Base-by-base conservation (phyloP, 2,329 filamentous ascomycete genomes). In the Hymenoscyphus albidus region DNA sequence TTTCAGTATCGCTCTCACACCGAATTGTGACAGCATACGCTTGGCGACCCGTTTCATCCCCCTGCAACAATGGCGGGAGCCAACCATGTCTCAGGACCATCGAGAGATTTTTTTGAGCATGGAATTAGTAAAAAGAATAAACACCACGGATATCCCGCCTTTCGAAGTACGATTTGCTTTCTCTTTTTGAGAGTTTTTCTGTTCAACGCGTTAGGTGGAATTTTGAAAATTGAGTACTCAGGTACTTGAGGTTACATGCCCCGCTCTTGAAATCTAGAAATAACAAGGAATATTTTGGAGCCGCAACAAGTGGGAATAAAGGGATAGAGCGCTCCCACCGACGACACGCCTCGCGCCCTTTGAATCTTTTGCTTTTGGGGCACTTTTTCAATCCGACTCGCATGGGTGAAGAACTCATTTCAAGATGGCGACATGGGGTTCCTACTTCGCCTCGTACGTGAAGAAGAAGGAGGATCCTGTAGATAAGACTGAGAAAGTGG, bases 381-480 rank as follows among this genome's bases (percentile, higher is more conserved):
- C 44, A n/a, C 35, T 35, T 22, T 22, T 22, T 27, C 44, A 22
- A 22, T n/a, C 44, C 44, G n/a, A 18, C 31, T 61, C 59, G 59
- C 32, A 61, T 61, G 59, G 27, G 54, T 35, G 42, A 61, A 16
- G 27, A 39, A 32, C 10, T 14, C 32, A 3, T 9, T 22, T 22
- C 5, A 44, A 35, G 32, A 67, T 69, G 68, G 63, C 69, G 54
- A 69, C 69, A 32, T 70, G 69, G 69, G 69, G 69, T 14, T 35
- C 66, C 18, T 70, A 70, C 57, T 68, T 70, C 22, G 38, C 58
- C 18, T 67, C 64, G 5, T 68, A 67, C 61, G 66, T 68, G n/a
- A 69, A 68, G 63, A 67, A 67, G 56, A 62, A 60, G 44, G 61
- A 60, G 44, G 61, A 66, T 10, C 42, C 44, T 32, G 59, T 16